Evolutionary conservation across 768 basidiomycete genomes (phyloP).

Genomic region (Plicaturopsis crispa): DNA sequence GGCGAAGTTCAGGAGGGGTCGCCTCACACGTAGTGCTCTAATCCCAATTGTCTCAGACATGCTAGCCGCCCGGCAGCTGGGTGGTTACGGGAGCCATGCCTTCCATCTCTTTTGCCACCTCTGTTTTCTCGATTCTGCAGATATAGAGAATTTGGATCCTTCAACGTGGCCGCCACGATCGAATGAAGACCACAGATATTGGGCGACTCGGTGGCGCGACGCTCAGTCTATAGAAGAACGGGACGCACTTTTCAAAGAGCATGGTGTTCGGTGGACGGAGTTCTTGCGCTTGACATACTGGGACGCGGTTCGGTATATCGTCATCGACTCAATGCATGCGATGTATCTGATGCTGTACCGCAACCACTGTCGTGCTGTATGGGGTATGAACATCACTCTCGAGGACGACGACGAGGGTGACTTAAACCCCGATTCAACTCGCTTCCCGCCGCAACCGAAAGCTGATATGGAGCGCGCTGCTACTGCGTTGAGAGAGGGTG

Average conservation of each 20-base stretch:
- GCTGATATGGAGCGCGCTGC: no score
- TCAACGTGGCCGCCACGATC: slow-evolving; percentile 15
- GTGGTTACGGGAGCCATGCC: slow-evolving; percentile 13
- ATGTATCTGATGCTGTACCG: slow-evolving; percentile 25
- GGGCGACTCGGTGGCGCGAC: slow-evolving; percentile 15
- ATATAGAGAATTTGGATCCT: slow-evolving; percentile 21
- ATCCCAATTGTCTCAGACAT: slow-evolving; percentile 23
- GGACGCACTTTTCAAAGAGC: slow-evolving; percentile 10
- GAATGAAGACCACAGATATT: slow-evolving; percentile 9
- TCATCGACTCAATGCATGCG: slow-evolving; percentile 35
- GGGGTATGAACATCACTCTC: slow-evolving; percentile 12
- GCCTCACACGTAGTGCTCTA: slow-evolving; percentile 12
- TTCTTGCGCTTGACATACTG: slow-evolving; percentile 31
- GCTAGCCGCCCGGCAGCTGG: slow-evolving; percentile 19
- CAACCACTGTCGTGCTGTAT: slow-evolving; percentile 22
- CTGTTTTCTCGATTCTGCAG: slow-evolving; percentile 14
- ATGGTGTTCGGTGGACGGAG: slow-evolving; percentile 21
- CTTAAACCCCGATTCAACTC: neutral
- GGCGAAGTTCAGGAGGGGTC: slow-evolving; percentile 2
- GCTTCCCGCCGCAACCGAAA: neutral
- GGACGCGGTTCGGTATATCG: slow-evolving; percentile 20
- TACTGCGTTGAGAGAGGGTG: no score
- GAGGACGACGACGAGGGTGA: slow-evolving; percentile 7
- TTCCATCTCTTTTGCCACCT: slow-evolving; percentile 20
- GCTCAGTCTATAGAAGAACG: slow-evolving; percentile 10